Conservation (phyloP, 305 asterid species). For the Ruellia speciosa region DNA sequence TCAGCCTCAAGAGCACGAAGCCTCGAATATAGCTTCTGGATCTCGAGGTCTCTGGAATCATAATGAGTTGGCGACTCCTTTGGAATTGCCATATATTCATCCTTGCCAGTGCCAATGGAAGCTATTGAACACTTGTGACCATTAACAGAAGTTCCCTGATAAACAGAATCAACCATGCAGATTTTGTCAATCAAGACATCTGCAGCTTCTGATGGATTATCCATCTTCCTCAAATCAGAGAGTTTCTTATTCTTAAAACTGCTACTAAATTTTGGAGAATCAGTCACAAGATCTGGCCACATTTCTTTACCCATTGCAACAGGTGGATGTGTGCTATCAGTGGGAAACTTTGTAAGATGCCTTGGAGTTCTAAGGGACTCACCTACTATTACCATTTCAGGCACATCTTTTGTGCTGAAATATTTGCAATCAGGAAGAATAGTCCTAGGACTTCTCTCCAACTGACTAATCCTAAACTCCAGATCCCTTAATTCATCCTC, state of each 20-base stretch:
- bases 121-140: constrained; percentile 40
- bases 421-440: constrained; percentile 44
- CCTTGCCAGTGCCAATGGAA: constrained; percentile 32
- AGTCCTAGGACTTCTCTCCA: constrained; percentile 59
- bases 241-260: constrained; percentile 33
- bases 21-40: constrained; percentile 80
- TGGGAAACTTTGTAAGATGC: constrained; percentile 45
- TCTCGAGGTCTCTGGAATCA: constrained; percentile 53
- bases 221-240: constrained; percentile 44
- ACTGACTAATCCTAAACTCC: constrained; percentile 54
- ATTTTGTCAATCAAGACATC: constrained; percentile 68
- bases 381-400: constrained; percentile 63
- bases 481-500: constrained; percentile 50
- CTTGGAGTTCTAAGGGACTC: constrained; percentile 59
- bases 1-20: constrained; percentile 95
- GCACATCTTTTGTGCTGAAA: constrained; percentile 41
- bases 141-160: constrained; percentile 34
- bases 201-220: constrained; percentile 47
- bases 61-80: constrained; percentile 36
- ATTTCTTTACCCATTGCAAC: constrained; percentile 36
- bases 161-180: constrained; percentile 80
- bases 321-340: constrained; percentile 43
- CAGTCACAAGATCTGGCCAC: constrained; percentile 36
- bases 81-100: constrained; percentile 45
- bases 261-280: constrained; percentile 37